A percentile compares a stretch with the other conserved stretches of the same genome.
These are phyloP conservation scores for Scheffersomyces lignosus DNA, from an alignment of 805 yeast species.

Conservation along the genomic window DNA sequence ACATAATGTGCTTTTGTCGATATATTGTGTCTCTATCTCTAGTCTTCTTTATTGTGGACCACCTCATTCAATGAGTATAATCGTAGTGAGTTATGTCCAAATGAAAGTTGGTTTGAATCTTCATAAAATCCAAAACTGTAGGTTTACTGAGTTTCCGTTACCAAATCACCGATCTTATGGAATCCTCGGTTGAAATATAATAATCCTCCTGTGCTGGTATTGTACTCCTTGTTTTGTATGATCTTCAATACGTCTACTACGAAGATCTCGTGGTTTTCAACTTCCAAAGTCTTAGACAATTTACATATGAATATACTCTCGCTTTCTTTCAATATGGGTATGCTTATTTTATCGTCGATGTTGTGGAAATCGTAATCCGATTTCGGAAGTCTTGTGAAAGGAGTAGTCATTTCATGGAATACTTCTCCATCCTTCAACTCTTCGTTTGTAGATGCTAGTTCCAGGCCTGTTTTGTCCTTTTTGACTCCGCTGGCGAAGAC, in stretches of 20 bases:
- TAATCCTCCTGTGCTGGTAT: conserved; percentile 54
- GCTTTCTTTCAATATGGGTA: conserved; percentile 59
- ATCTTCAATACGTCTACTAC: conserved; percentile 73
- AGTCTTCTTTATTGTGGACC: too few relatives aligned
- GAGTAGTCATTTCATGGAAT: conserved; percentile 51
- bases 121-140: too few relatives aligned
- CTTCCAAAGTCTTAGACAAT: conserved; percentile 49
- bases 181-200: conserved; percentile 64
- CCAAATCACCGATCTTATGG: conserved; percentile 41
- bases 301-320: conserved; percentile 66
- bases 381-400: conserved; percentile 44
- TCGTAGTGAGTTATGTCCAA: too few relatives aligned
- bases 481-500: conserved; percentile 63
- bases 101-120: too few relatives aligned
- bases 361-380: conserved; percentile 34
- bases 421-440: conserved; percentile 32
- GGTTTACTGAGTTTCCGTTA: conserved; percentile 20
- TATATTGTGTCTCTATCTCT: too few relatives aligned
- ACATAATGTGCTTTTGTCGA: too few relatives aligned
- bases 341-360: conserved; percentile 21
- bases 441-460: conserved; percentile 25
- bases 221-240: conserved; percentile 20
- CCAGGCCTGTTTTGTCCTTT: conserved; percentile 33
- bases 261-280: conserved; percentile 91
- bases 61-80: too few relatives aligned